These are phyloP conservation scores for Conringia planisiliqua DNA, from an alignment of 345 rosid species.

Conservation along the genomic window DNA sequence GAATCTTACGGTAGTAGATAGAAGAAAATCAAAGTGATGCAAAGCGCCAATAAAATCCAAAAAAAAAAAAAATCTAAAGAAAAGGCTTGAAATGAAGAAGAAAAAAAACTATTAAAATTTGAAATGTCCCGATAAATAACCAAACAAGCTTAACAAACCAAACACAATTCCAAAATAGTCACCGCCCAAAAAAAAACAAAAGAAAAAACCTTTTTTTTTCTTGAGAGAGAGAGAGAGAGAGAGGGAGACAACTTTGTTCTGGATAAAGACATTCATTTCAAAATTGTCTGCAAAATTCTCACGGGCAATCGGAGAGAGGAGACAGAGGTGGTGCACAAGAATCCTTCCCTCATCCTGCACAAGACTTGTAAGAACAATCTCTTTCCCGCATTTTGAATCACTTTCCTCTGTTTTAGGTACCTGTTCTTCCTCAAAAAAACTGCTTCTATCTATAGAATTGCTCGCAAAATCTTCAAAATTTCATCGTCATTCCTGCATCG, in stretches of 20 bases:
- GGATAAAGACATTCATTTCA: slow-evolving; percentile 33
- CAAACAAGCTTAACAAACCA: slow-evolving; percentile 23
- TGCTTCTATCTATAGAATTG: neutral
- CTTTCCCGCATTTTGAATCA: neutral
- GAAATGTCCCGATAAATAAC: slow-evolving; percentile 31
- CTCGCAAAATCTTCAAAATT: neutral
- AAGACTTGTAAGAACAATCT: slow-evolving; percentile 20
- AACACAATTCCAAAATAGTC: slow-evolving; percentile 32
- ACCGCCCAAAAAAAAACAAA: slow-evolving; percentile 30
- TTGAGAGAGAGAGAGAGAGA: slow-evolving; percentile 25
- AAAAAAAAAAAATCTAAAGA: too few relatives aligned
- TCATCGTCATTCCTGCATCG: neutral
- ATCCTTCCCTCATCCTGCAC: slow-evolving; percentile 17
- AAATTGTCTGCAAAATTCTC: slow-evolving; percentile 33
- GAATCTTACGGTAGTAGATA: neutral
- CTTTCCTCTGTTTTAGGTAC: neutral
- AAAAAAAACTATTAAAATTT: neutral
- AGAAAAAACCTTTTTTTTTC: neutral
- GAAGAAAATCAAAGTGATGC: neutral
- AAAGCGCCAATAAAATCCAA: slow-evolving; percentile 29
- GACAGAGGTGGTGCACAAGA: slow-evolving; percentile 35
- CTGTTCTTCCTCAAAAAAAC: neutral
- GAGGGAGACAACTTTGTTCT: slow-evolving; percentile 30
- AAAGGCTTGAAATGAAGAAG: neutral
- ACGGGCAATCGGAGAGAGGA: slow-evolving; percentile 37